phyloP scores from a whole-genome alignment of 805 yeast genomes.

The Maudiozyma saulgeensis region DNA sequence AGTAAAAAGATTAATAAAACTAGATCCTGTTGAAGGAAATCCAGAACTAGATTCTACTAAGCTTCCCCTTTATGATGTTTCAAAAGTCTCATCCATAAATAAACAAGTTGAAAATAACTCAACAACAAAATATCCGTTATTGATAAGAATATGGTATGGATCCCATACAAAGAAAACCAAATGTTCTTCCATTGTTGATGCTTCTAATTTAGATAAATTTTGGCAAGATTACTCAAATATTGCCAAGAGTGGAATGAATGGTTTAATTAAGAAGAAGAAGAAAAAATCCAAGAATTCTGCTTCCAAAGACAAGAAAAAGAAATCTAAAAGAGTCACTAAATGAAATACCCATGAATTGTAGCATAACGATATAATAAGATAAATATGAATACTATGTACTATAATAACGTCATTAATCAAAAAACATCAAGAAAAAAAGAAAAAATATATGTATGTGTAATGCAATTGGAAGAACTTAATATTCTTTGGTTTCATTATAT shows the following conservation, averaged over 20 bases:
- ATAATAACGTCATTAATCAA: not conserved
- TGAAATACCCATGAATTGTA: not conserved
- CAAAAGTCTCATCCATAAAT: constrained; percentile 15
- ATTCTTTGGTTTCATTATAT: no score
- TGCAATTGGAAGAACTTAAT: no score
- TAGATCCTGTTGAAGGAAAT: constrained; percentile 30
- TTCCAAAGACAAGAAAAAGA: constrained; percentile 4
- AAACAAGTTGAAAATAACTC: constrained; percentile 14
- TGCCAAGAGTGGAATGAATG: constrained; percentile 62
- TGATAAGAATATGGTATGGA: constrained; percentile 47
- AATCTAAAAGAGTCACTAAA: not conserved
- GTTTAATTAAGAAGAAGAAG: constrained; percentile 76
- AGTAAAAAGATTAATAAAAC: constrained; percentile 22
- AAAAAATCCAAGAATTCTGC: constrained; percentile 42
- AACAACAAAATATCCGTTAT: constrained; percentile 42
- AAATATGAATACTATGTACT: not conserved
- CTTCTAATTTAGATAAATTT: constrained; percentile 53
- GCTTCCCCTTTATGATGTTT: constrained; percentile 26
- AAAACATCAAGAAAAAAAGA: not conserved
- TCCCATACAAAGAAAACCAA: constrained; percentile 37
- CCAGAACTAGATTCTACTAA: constrained; percentile 43
- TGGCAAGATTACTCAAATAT: constrained; percentile 69
- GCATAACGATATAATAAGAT: no score
- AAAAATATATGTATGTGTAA: no score
- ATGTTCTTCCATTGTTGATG: constrained; percentile 61